Percentiles rank a stretch among this genome's conserved stretches.
Evolutionary conservation across 148 eudicot species (phyloP).

Genomic region (Dysphania ambrosioides): DNA sequence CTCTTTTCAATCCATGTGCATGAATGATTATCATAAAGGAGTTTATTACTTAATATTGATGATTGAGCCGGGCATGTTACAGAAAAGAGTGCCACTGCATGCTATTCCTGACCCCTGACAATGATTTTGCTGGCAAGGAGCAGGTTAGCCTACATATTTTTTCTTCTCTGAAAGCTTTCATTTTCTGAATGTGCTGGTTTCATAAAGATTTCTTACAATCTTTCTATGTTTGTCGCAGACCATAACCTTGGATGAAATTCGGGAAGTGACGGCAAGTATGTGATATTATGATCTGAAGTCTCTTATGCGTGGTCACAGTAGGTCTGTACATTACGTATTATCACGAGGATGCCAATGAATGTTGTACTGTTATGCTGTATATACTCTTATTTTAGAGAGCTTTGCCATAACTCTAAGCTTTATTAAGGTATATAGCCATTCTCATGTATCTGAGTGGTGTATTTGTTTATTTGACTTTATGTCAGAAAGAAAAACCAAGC

Average conservation of each 20-base stretch:
- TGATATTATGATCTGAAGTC: slow-evolving; percentile 23
- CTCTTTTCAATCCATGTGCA: neutral
- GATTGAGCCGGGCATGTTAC: slow-evolving; percentile 24
- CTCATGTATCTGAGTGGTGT: slow-evolving; percentile 1
- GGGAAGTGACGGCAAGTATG: slow-evolving; percentile 59
- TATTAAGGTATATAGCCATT: slow-evolving; percentile 10
- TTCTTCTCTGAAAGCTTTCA: neutral
- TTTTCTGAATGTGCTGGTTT: slow-evolving; percentile 1
- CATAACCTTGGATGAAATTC: slow-evolving; percentile 65
- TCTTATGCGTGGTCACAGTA: slow-evolving; percentile 9
- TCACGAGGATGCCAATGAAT: slow-evolving; percentile 16
- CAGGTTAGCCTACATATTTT: slow-evolving; percentile 50
- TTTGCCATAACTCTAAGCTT: slow-evolving; percentile 9
- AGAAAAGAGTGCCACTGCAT: slow-evolving; percentile 99
- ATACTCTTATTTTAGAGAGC: neutral
- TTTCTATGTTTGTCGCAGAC: slow-evolving; percentile 38
- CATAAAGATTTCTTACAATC: neutral
- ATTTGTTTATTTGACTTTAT: neutral
- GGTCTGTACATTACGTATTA: slow-evolving; percentile 33
- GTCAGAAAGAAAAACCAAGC: neutral
- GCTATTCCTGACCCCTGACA: slow-evolving; percentile 94
- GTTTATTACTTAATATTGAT: neutral
- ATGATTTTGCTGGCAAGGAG: slow-evolving; percentile 91
- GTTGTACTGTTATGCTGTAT: slow-evolving; percentile 21
- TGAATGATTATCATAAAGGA: neutral